Conservation (phyloP, 2,329 filamentous ascomycete genomes). For the Mariannaea sp. region DNA sequence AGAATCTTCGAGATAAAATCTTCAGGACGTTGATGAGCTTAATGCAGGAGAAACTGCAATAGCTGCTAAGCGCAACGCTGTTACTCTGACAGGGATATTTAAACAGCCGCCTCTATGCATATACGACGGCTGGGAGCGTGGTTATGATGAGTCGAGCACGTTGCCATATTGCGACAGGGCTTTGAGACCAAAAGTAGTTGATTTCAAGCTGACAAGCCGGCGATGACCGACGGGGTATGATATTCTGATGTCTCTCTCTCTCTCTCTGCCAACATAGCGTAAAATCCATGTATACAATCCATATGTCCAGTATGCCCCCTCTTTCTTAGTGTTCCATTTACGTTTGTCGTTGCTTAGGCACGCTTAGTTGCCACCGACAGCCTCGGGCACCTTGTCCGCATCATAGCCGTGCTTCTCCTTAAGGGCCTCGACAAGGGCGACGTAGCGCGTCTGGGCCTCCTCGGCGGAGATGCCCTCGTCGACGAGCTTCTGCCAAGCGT, state of each 20-base stretch:
- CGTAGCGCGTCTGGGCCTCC: slow-evolving; percentile 77
- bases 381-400: slow-evolving; percentile 65
- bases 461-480: slow-evolving; percentile 66
- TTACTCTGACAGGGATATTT: neutral
- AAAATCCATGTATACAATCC: neutral
- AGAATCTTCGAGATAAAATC: neutral
- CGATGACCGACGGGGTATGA: slow-evolving; percentile 12
- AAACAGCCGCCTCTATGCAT: too few species aligned
- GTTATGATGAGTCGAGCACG: neutral
- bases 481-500: slow-evolving; percentile 73
- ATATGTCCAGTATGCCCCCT: slow-evolving; percentile 10
- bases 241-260: slow-evolving; percentile 12
- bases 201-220: slow-evolving; percentile 1
- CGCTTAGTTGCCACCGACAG: slow-evolving; percentile 47
- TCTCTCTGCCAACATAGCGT: neutral
- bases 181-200: neutral
- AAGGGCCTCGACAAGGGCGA: slow-evolving; percentile 71
- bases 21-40: neutral
- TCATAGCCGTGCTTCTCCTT: slow-evolving; percentile 73
- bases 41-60: too few species aligned
- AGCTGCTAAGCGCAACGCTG: neutral
- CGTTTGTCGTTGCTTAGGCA: slow-evolving; percentile 12
- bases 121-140: too few species aligned
- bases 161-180: neutral
- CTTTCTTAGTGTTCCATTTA: slow-evolving; percentile 23